phyloP scores from a whole-genome alignment of 495 filamentous ascomycete species.

The Bacidia rubella region DNA sequence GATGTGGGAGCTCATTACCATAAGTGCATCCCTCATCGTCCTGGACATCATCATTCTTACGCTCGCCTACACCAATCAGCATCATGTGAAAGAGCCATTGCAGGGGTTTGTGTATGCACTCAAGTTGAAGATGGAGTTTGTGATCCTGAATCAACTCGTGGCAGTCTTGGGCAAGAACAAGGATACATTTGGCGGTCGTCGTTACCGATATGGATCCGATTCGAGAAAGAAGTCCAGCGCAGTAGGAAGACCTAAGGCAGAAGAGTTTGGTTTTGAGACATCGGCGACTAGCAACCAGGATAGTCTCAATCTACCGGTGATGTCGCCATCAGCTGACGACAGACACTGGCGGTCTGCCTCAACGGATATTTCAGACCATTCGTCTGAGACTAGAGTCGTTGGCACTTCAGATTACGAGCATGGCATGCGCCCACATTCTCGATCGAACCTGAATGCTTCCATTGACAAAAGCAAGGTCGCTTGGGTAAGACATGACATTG shows the following conservation, averaged over 20 bases:
- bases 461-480: neutral
- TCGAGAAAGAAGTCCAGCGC: neutral
- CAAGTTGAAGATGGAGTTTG: conserved; percentile 41
- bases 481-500: neutral
- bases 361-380: neutral
- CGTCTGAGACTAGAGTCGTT: neutral
- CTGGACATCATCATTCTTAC: conserved; percentile 32
- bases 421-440: neutral
- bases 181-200: neutral
- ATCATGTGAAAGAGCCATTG: conserved; percentile 33
- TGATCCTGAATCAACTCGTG: conserved; percentile 33
- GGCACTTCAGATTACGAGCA: neutral
- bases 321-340: neutral
- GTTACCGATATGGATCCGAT: neutral
- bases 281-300: neutral
- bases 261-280: neutral
- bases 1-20: conserved; percentile 28
- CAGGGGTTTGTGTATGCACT: conserved; percentile 37
- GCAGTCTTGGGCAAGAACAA: conserved; percentile 1
- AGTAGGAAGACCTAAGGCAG: neutral
- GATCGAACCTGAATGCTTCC: neutral
- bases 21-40: conserved; percentile 35
- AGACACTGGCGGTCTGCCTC: neutral
- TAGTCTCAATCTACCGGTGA: neutral
- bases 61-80: conserved; percentile 33